Evolutionary conservation across 352 stramenopile genomes (phyloP).

Genomic region (Pythium oligandrum): DNA sequence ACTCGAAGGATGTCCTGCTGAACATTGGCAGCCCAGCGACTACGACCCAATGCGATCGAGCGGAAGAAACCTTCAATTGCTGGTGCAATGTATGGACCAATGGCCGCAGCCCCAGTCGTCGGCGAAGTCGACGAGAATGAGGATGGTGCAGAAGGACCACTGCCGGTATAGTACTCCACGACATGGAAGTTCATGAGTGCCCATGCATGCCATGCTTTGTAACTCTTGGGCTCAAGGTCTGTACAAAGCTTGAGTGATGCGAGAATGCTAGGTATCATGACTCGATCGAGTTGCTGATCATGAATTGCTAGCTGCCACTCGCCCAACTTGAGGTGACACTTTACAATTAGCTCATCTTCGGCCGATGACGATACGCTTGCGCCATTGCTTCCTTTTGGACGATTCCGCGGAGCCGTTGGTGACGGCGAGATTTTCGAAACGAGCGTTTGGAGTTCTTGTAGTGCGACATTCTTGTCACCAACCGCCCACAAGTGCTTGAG

Average conservation of each 20-base stretch:
- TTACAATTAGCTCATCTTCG: constrained; percentile 76
- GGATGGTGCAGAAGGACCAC: constrained; percentile 28
- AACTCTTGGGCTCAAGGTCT: constrained; percentile 62
- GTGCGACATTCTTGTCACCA: constrained; percentile 84
- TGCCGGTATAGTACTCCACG: constrained; percentile 83
- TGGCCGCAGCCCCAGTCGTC: constrained; percentile 10
- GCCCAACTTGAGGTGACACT: constrained; percentile 78
- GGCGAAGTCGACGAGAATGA: constrained; percentile 16
- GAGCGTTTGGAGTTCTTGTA: constrained; percentile 82
- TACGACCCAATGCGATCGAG: constrained; percentile 94
- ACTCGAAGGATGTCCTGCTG: constrained; percentile 98
- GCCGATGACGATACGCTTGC: not conserved
- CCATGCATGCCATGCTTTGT: constrained; percentile 96
- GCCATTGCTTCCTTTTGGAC: constrained; percentile 8
- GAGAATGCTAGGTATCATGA: constrained; percentile 70
- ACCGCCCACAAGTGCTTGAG: constrained; percentile 94
- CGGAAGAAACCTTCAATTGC: constrained; percentile 92
- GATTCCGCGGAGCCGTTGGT: constrained; percentile 28
- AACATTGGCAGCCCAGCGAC: constrained; percentile 94
- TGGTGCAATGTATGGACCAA: constrained; percentile 57
- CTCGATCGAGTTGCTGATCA: constrained; percentile 72
- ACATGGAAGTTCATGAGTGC: constrained; percentile 97
- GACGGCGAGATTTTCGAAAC: constrained; percentile 66
- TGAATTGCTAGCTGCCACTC: constrained; percentile 85
- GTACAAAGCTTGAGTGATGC: constrained; percentile 63